These are phyloP conservation scores for Pythium periplocum DNA, from an alignment of 352 stramenopile genomes.

Conservation along the genomic window DNA sequence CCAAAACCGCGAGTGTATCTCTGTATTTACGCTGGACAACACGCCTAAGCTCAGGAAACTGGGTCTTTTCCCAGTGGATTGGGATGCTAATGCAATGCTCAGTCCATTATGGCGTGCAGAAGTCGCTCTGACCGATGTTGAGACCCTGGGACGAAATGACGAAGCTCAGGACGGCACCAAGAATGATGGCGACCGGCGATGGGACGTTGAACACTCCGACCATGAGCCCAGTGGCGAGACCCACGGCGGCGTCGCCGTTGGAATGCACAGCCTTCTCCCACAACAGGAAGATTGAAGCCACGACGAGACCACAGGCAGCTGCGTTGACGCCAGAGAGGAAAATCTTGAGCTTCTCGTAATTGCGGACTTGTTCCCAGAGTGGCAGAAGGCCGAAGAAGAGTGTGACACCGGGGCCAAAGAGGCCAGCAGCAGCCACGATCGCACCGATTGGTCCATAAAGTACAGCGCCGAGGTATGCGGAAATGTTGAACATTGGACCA, in stretches of 20 bases:
- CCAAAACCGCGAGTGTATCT: background rate
- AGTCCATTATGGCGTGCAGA: conserved; percentile 22
- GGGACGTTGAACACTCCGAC: conserved; percentile 76
- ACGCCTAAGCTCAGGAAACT: background rate
- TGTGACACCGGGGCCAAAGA: conserved; percentile 91
- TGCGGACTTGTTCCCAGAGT: conserved; percentile 89
- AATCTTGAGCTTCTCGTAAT: conserved; percentile 81
- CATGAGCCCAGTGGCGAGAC: conserved; percentile 73
- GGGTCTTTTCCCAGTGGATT: background rate
- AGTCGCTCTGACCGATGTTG: conserved; percentile 50
- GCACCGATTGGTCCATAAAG: conserved; percentile 84
- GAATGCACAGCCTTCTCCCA: conserved; percentile 81
- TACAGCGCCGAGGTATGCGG: conserved; percentile 87
- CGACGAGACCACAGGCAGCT: conserved; percentile 86
- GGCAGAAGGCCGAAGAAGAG: conserved; percentile 90
- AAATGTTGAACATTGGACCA: conserved; percentile 95
- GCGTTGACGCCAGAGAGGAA: conserved; percentile 89
- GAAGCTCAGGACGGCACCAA: conserved; percentile 44
- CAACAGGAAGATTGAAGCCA: conserved; percentile 86
- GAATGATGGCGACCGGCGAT: conserved; percentile 50
- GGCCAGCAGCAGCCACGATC: conserved; percentile 79
- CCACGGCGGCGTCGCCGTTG: conserved; percentile 82
- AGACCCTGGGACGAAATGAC: conserved; percentile 41
- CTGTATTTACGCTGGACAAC: background rate
- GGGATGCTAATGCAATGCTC: background rate